Percentiles rank a stretch among this genome's conserved stretches.
phyloP scores from a whole-genome alignment of 345 rosid species.

The Acer campestre region DNA sequence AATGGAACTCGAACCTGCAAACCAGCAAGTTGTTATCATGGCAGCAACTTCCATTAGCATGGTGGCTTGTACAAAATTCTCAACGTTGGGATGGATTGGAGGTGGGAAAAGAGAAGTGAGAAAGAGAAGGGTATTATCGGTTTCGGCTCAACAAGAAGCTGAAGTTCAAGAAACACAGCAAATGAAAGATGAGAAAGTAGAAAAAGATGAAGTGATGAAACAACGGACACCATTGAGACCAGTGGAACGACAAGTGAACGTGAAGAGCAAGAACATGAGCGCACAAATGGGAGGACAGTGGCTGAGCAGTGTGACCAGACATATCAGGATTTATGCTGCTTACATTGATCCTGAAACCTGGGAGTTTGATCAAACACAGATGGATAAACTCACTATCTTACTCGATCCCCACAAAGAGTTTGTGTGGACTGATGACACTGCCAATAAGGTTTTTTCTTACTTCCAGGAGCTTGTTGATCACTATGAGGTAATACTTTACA shows the following conservation, averaged over 20 bases:
- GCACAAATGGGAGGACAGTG: constrained; percentile 76
- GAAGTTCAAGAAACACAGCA: constrained; percentile 37
- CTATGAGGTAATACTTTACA: constrained; percentile 60
- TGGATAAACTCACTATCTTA: constrained; percentile 84
- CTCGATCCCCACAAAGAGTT: constrained; percentile 90
- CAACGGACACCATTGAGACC: constrained; percentile 63
- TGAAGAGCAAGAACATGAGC: constrained; percentile 72
- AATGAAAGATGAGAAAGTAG: constrained; percentile 16
- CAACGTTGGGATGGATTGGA: constrained; percentile 39
- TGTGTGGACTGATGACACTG: constrained; percentile 73
- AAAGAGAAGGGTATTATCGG: constrained; percentile 18
- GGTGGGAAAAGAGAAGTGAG: constrained; percentile 23
- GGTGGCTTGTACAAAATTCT: constrained; percentile 54
- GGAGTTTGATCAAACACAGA: constrained; percentile 74
- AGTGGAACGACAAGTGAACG: constrained; percentile 75
- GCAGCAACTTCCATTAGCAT: constrained; percentile 55
- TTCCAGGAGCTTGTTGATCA: constrained; percentile 98
- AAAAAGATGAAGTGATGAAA: constrained; percentile 35
- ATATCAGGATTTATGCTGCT: constrained; percentile 76
- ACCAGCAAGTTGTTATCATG: constrained; percentile 23
- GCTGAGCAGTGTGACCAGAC: constrained; percentile 73
- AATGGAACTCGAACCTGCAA: too few relatives aligned
- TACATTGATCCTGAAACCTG: constrained; percentile 77
- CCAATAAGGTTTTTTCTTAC: constrained; percentile 64
- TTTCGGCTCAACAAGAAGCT: constrained; percentile 54